Percentiles rank a stretch among this genome's conserved stretches.
phyloP scores from a whole-genome alignment of 768 basidiomycete genomes.

The Cystobasidium tubakii region DNA sequence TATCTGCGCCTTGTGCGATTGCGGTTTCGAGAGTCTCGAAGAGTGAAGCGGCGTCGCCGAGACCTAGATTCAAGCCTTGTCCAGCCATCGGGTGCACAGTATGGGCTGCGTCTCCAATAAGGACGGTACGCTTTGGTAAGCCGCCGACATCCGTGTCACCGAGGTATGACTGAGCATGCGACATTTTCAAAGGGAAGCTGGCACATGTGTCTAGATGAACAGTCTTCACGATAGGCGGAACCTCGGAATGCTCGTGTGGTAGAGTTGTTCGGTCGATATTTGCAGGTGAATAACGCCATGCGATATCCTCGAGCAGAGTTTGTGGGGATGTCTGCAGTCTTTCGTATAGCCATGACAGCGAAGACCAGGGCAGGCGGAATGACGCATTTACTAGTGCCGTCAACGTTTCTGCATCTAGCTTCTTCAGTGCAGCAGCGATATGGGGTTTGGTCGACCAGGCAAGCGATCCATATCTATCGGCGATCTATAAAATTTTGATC shows the following conservation, averaged over 20 bases:
- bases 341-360: slow-evolving; percentile 59
- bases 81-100: slow-evolving; percentile 91
- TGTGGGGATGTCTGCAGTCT: neutral
- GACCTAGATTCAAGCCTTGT: slow-evolving; percentile 90
- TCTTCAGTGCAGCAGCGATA: slow-evolving; percentile 66
- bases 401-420: slow-evolving; percentile 62
- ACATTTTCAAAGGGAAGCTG: slow-evolving; percentile 81
- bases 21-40: slow-evolving; percentile 61
- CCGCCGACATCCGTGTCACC: slow-evolving; percentile 54
- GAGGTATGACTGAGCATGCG: slow-evolving; percentile 78
- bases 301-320: neutral
- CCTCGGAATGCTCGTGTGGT: slow-evolving; percentile 52
- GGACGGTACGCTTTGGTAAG: slow-evolving; percentile 63
- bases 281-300: slow-evolving; percentile 29
- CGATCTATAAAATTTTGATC: slow-evolving; percentile 52
- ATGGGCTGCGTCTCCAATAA: slow-evolving; percentile 94
- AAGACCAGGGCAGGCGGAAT: slow-evolving; percentile 72
- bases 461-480: slow-evolving; percentile 63
- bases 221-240: slow-evolving; percentile 69
- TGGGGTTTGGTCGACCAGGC: slow-evolving; percentile 87
- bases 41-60: slow-evolving; percentile 74
- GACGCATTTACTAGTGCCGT: slow-evolving; percentile 78
- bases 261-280: slow-evolving; percentile 48
- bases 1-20: slow-evolving; percentile 64
- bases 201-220: slow-evolving; percentile 71